Base-by-base conservation (phyloP, 2,329 filamentous ascomycete genomes). In the Delphinella strobiligena region DNA sequence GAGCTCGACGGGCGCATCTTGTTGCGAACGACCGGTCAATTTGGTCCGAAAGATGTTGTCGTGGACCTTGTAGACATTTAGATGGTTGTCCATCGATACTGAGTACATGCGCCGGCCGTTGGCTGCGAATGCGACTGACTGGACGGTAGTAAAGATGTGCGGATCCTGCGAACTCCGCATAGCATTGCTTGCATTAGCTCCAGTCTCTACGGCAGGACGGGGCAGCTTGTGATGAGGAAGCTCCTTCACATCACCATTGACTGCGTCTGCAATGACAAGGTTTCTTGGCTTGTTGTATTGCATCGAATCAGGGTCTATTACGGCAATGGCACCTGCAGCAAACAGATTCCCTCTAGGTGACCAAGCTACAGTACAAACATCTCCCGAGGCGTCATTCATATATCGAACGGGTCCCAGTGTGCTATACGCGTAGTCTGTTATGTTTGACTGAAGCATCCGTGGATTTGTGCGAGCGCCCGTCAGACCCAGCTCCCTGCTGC, bases 281-380 rank as follows among this genome's bases (percentile, higher is more conserved):
- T 78, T 78, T 43, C 74, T 70, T 0, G 63, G 60, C 30, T 69
- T 59, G 42, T 79, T 79, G 49, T 79, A 79, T 31, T 74, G 67
- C 66, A 74, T 72, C n/a, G 67, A 72, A 34, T 66, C 58, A 3
- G 61, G 52, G 46, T 78, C 74, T 3, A 66, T 66, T 4, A 74
- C 66, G 19, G 73, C 68, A 4, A 72, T 68, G 4, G 73, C 69
- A 2, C 74, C 75, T 8, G 68, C 72, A 19, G 69, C 72, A 48
- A 78, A 79, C 3, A 49, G 58, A 2, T 62, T 62, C 2, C 72
- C 69, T 51, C 74, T 61, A 2, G 66, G 61, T 2, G 69, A 66
- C 75, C 75, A 80, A 11, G 71, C 66, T 3, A 77, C 54, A 8
- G 64, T 63, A 24, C 70, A 62, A 2, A 78, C 65, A 51, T 78